Conservation (phyloP, 306 rosid genomes). For the Glycine tomentella region DNA sequence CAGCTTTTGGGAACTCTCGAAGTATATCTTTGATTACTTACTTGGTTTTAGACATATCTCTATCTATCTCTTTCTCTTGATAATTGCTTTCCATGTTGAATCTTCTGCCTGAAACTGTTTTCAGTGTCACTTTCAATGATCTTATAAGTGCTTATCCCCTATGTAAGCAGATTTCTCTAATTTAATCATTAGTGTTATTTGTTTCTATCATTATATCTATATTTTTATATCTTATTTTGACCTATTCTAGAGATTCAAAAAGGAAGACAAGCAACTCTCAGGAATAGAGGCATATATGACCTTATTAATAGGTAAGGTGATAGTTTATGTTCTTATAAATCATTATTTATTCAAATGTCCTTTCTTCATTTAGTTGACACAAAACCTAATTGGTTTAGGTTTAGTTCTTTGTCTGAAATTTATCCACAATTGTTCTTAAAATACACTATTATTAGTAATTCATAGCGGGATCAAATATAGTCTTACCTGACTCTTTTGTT, state of each 20-base stretch:
- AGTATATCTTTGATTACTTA: constrained; percentile 56
- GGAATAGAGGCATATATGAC: constrained; percentile 43
- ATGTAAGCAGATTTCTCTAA: neutral
- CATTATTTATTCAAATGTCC: too few species aligned
- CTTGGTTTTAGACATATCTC: constrained; percentile 24
- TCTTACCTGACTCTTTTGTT: too few species aligned
- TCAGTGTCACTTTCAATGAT: neutral
- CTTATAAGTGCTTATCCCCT: neutral
- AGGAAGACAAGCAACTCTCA: too few species aligned
- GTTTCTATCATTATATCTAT: neutral
- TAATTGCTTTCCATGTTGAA: neutral
- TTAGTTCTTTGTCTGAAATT: too few species aligned
- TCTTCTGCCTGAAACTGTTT: neutral
- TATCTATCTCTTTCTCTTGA: neutral
- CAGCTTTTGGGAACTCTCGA: constrained; percentile 95
- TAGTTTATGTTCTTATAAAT: too few species aligned
- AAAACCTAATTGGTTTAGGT: too few species aligned
- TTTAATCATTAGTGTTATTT: constrained; percentile 8
- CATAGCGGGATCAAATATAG: too few species aligned
- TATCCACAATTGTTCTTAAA: too few species aligned
- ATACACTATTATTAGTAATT: too few species aligned
- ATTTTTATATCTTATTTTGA: constrained; percentile 39
- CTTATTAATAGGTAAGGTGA: too few species aligned
- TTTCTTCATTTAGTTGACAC: too few species aligned
- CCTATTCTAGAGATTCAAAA: constrained; percentile 23